These are phyloP conservation scores for Starmerella bombi DNA, from an alignment of 805 yeast species.

Conservation along the genomic window DNA sequence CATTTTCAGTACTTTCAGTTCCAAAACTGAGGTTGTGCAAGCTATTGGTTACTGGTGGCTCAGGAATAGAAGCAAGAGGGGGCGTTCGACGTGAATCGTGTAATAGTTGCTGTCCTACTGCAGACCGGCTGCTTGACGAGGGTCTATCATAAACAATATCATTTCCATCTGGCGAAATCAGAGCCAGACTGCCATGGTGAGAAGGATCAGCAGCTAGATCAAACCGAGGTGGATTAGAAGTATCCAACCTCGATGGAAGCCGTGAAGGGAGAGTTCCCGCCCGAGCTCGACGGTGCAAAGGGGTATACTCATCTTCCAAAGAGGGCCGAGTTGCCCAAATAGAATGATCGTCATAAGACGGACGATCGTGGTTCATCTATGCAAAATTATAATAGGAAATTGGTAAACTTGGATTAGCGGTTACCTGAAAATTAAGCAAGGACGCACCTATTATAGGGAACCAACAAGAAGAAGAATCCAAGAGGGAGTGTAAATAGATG, in stretches of 20 bases:
- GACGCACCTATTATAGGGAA: too few relatives aligned
- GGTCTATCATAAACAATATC: conserved; percentile 13
- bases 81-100: conserved; percentile 9
- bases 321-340: conserved; percentile 14
- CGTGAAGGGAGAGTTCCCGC: conserved; percentile 72
- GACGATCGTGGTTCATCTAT: not conserved
- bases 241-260: conserved; percentile 24
- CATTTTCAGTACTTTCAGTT: too few relatives aligned
- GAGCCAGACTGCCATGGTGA: conserved; percentile 27
- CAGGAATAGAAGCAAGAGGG: conserved; percentile 16
- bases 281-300: conserved; percentile 41
- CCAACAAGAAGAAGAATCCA: too few relatives aligned
- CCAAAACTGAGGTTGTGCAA: conserved; percentile 1
- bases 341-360: conserved; percentile 9
- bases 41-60: not conserved
- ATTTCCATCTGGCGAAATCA: conserved; percentile 23
- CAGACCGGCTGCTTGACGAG: conserved; percentile 22
- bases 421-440: too few relatives aligned
- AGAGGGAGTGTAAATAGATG: too few relatives aligned
- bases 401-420: too few relatives aligned
- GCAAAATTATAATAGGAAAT: too few relatives aligned
- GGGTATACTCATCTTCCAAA: conserved; percentile 2
- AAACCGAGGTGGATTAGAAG: conserved; percentile 5
- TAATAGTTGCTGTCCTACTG: conserved; percentile 19
- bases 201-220: conserved; percentile 1